Conservation (phyloP, 768 basidiomycete species). For the Nidula microcarpa region DNA sequence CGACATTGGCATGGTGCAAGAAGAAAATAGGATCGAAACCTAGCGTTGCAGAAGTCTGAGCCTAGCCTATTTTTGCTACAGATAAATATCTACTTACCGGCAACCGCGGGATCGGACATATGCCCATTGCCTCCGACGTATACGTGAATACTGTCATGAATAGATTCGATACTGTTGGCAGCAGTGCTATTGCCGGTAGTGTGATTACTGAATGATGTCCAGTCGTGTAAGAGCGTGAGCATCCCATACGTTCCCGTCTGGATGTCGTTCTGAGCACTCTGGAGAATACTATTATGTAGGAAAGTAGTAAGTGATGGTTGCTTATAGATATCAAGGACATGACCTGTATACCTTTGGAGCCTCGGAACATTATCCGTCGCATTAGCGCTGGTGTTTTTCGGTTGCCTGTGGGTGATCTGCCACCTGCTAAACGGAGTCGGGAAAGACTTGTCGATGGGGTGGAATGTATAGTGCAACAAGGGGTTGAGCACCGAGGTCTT, state of each 20-base stretch:
- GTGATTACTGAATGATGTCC: slow-evolving; percentile 47
- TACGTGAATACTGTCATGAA: slow-evolving; percentile 47
- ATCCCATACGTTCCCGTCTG: slow-evolving; percentile 31
- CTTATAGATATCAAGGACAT: too few relatives aligned
- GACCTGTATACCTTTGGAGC: slow-evolving; percentile 19
- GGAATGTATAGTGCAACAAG: slow-evolving; percentile 28
- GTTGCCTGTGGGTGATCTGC: slow-evolving; percentile 32
- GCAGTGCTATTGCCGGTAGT: slow-evolving; percentile 28
- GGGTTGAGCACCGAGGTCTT: slow-evolving; percentile 26
- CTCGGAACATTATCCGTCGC: slow-evolving; percentile 25
- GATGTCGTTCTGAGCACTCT: slow-evolving; percentile 18
- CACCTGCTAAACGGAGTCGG: slow-evolving; percentile 22
- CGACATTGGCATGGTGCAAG: slow-evolving; percentile 52
- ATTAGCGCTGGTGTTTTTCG: slow-evolving; percentile 12
- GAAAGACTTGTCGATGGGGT: slow-evolving; percentile 26
- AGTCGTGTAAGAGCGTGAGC: slow-evolving; percentile 31
- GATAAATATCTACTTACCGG: slow-evolving; percentile 23
- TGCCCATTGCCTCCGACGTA: slow-evolving; percentile 40
- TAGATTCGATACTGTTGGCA: slow-evolving; percentile 47
- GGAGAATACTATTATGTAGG: slow-evolving; percentile 13
- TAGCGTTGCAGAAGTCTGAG: slow-evolving; percentile 15
- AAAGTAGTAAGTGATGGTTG: too few relatives aligned
- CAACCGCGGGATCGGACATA: slow-evolving; percentile 34
- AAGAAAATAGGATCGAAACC: slow-evolving; percentile 51
- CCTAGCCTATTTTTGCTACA: neutral